A percentile compares a stretch with the other conserved stretches of the same genome.
These are phyloP conservation scores for Casaregolazyma lundiana DNA, from an alignment of 1,139 yeast species.

Conservation along the genomic window DNA sequence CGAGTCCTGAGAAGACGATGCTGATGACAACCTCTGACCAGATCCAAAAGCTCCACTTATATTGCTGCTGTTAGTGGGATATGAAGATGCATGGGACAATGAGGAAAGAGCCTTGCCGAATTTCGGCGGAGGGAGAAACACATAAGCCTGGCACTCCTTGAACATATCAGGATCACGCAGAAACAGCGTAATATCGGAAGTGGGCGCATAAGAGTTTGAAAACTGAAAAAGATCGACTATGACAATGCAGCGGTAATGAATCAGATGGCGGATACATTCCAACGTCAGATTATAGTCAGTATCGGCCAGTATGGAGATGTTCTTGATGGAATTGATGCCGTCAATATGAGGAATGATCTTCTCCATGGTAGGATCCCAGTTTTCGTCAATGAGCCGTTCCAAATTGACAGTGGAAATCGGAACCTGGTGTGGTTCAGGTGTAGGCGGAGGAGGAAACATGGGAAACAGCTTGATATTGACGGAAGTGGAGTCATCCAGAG, in stretches of 20 bases:
- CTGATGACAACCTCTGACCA: neutral
- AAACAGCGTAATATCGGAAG: constrained; percentile 68
- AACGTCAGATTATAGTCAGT: constrained; percentile 75
- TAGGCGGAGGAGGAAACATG: constrained; percentile 76
- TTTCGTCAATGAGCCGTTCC: constrained; percentile 68
- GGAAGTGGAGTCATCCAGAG: constrained; percentile 83
- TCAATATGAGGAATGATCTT: constrained; percentile 80
- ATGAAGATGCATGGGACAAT: neutral
- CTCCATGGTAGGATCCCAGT: constrained; percentile 97
- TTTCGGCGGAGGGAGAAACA: constrained; percentile 29
- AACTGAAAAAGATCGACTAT: constrained; percentile 87
- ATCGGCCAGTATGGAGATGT: constrained; percentile 73
- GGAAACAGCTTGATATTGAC: constrained; percentile 92
- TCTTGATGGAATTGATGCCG: constrained; percentile 78
- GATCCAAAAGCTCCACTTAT: constrained; percentile 1
- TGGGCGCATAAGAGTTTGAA: constrained; percentile 82
- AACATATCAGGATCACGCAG: constrained; percentile 62
- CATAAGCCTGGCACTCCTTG: constrained; percentile 82
- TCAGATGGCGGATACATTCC: constrained; percentile 84
- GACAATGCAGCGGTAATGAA: constrained; percentile 83
- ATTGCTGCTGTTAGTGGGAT: constrained; percentile 2
- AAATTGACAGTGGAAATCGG: constrained; percentile 81
- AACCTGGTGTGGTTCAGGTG: constrained; percentile 67
- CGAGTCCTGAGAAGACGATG: constrained; percentile 5
- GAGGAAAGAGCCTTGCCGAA: constrained; percentile 6